These are phyloP conservation scores for Corymbia citriodora DNA, from an alignment of 441 rosid genomes.

Conservation along the genomic window DNA sequence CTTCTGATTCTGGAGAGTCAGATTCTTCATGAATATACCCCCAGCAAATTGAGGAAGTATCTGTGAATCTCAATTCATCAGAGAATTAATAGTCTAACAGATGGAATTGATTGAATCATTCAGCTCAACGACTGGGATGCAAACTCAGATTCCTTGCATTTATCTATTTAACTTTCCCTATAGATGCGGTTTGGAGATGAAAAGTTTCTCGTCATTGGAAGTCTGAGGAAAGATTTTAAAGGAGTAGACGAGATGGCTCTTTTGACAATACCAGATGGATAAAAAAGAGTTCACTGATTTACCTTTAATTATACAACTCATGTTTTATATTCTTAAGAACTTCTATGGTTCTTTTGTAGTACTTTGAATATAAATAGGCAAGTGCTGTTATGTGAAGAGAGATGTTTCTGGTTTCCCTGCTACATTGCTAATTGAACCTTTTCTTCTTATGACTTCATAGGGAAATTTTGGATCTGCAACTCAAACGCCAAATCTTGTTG, in stretches of 20 bases:
- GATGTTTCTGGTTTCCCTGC: background rate
- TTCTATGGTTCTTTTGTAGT: background rate
- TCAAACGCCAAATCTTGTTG: conserved; percentile 22
- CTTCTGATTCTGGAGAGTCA: background rate
- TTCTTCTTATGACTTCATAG: conserved; percentile 25
- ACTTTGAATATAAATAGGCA: background rate
- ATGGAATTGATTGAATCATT: background rate
- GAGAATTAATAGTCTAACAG: background rate
- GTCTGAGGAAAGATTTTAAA: background rate
- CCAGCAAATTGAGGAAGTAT: background rate
- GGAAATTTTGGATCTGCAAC: conserved; percentile 36
- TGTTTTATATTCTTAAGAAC: background rate
- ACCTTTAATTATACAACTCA: background rate
- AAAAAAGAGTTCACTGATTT: background rate
- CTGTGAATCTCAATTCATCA: background rate
- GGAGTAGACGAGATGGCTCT: background rate
- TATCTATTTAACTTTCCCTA: background rate
- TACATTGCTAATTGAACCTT: background rate
- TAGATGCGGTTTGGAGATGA: background rate
- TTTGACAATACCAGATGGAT: background rate
- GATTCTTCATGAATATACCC: background rate
- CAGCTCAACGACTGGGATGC: background rate
- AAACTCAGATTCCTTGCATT: background rate
- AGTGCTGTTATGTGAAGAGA: background rate
- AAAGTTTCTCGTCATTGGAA: background rate